phyloP scores from a whole-genome alignment of 495 filamentous ascomycete genomes.

The Aspergillus egyptiacus region DNA sequence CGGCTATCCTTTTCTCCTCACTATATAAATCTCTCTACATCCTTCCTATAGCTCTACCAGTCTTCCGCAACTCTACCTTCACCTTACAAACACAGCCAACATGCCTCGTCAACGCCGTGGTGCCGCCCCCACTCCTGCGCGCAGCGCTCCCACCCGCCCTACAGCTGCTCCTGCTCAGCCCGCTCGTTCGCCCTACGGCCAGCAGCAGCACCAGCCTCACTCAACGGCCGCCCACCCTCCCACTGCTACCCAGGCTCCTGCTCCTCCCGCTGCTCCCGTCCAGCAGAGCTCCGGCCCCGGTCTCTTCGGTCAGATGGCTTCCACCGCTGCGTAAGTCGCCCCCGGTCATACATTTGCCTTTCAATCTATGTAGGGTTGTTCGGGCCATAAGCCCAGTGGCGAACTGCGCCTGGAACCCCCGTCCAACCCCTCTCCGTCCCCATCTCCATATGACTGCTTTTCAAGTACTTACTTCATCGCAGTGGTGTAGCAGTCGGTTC shows the following conservation, averaged over 20 bases:
- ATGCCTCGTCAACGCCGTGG: slow-evolving; percentile 79
- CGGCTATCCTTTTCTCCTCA: slow-evolving; percentile 12
- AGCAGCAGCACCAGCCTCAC: slow-evolving; percentile 43
- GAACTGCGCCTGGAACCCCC: not conserved
- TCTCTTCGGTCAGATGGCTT: slow-evolving; percentile 80
- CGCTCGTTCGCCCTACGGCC: slow-evolving; percentile 46
- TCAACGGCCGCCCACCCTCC: slow-evolving; percentile 59
- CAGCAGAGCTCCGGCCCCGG: slow-evolving; percentile 60
- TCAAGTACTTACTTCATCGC: slow-evolving; percentile 1
- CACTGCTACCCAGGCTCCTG: slow-evolving; percentile 37
- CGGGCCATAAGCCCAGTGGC: not conserved
- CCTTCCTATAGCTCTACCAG: slow-evolving; percentile 7
- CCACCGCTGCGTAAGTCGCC: slow-evolving; percentile 68
- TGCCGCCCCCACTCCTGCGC: slow-evolving; percentile 48
- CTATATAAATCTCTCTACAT: slow-evolving; percentile 11
- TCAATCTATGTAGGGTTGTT: not conserved
- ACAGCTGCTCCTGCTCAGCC: slow-evolving; percentile 56
- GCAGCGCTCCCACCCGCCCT: slow-evolving; percentile 61
- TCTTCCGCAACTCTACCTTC: not conserved
- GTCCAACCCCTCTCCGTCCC: no score
- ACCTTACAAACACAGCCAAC: slow-evolving; percentile 25
- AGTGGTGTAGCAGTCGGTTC: slow-evolving; percentile 95
- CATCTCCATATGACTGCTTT: no score
- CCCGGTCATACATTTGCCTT: not conserved
- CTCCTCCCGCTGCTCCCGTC: slow-evolving; percentile 35